Percentiles rank a stretch among this genome's conserved stretches.
Conservation (phyloP, 2,329 filamentous ascomycete genomes). For the Fusarium chlamydosporum region DNA sequence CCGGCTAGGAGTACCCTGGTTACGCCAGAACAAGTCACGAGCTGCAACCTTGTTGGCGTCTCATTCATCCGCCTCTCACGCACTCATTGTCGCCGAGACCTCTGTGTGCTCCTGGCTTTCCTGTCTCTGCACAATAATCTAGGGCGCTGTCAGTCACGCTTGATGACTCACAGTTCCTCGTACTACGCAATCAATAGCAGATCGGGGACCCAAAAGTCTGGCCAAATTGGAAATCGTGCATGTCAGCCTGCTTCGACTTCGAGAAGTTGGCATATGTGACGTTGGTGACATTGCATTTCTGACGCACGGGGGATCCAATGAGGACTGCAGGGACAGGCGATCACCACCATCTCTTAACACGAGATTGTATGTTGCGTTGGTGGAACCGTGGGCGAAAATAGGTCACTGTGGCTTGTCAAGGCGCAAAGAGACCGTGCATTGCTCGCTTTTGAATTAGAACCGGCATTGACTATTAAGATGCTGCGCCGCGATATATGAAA, state of each 20-base stretch:
- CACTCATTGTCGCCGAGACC: neutral
- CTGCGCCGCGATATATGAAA: neutral
- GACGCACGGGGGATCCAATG: constrained; percentile 8
- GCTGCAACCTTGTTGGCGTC: constrained; percentile 4
- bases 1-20: constrained; percentile 21
- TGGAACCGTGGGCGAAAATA: constrained; percentile 16
- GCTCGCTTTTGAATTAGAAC: constrained; percentile 19
- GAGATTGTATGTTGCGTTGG: constrained; percentile 24
- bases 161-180: constrained; percentile 6
- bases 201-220: neutral
- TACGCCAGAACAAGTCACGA: constrained; percentile 11
- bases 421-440: constrained; percentile 10
- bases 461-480: neutral
- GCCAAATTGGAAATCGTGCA: constrained; percentile 29
- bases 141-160: neutral
- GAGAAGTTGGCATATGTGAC: constrained; percentile 17
- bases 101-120: neutral
- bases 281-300: constrained; percentile 22
- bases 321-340: constrained; percentile 10
- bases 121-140: neutral
- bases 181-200: constrained; percentile 1
- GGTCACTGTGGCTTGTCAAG: constrained; percentile 9
- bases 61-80: constrained; percentile 5
- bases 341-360: constrained; percentile 16
- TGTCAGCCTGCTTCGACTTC: constrained; percentile 4